phyloP scores from a whole-genome alignment of 192 early-diverging fungal genomes.

The Coemansia sp. region DNA sequence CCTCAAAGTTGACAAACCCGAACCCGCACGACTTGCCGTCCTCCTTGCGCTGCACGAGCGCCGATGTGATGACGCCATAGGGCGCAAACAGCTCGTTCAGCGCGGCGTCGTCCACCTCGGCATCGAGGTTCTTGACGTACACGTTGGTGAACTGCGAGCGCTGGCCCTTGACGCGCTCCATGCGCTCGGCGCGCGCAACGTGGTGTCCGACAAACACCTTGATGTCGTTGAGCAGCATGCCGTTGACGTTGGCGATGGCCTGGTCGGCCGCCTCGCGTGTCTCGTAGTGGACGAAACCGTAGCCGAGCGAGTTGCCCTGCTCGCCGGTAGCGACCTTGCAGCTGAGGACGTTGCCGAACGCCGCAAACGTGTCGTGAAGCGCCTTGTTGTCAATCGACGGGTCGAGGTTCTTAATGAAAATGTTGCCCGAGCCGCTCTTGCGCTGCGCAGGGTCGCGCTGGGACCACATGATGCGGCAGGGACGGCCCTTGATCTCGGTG shows the following conservation, averaged over 20 bases:
- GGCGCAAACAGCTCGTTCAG: constrained; percentile 77
- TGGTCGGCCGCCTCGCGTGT: constrained; percentile 88
- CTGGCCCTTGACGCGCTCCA: constrained; percentile 86
- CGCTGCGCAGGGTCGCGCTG: constrained; percentile 97
- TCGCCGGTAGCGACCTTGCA: constrained; percentile 93
- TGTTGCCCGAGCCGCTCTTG: constrained; percentile 91
- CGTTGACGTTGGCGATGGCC: constrained; percentile 98
- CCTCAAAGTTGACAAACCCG: constrained; percentile 96
- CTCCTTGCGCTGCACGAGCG: constrained; percentile 74
- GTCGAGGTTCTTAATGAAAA: constrained; percentile 99
- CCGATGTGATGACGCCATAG: constrained; percentile 86
- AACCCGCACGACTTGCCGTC: constrained; percentile 89
- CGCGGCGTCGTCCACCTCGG: constrained; percentile 77
- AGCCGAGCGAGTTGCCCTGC: constrained; percentile 87
- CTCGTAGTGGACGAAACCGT: constrained; percentile 99
- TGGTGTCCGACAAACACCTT: constrained; percentile 96
- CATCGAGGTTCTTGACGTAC: constrained; percentile 95
- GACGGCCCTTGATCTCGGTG: constrained; percentile 89
- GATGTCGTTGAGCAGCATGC: constrained; percentile 99
- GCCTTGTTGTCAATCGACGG: constrained; percentile 98
- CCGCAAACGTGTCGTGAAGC: constrained; percentile 97
- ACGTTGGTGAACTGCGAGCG: constrained; percentile 96
- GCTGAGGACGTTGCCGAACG: constrained; percentile 95
- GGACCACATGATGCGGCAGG: constrained; percentile 99
- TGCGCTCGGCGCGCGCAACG: constrained; percentile 90